Evolutionary conservation across 2,329 filamentous ascomycete species (phyloP).

Genomic region (Sclerotinia borealis): DNA sequence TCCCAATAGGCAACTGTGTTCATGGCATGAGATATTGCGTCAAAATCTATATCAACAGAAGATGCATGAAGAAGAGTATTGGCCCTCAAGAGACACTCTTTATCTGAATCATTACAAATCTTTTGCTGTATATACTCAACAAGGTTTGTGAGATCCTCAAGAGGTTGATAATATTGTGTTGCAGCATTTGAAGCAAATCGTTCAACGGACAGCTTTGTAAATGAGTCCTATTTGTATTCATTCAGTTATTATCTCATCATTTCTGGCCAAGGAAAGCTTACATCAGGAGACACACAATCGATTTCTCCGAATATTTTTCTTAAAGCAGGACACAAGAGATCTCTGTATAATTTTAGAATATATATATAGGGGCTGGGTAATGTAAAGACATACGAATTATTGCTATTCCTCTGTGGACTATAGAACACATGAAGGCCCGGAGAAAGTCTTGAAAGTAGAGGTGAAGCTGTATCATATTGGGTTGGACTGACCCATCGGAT

Average conservation of each 20-base stretch:
- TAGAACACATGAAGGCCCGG: constrained; percentile 80
- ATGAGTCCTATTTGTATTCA: constrained; percentile 46
- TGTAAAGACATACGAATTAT: constrained; percentile 13
- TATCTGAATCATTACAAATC: constrained; percentile 44
- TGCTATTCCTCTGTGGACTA: constrained; percentile 16
- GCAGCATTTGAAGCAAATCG: constrained; percentile 57
- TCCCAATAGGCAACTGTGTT: constrained; percentile 62
- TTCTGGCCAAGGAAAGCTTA: constrained; percentile 26
- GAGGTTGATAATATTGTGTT: constrained; percentile 64
- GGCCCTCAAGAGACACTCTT: constrained; percentile 45
- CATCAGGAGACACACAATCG: constrained; percentile 48
- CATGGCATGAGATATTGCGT: constrained; percentile 59
- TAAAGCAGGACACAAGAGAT: constrained; percentile 52
- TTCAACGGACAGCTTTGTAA: constrained; percentile 54
- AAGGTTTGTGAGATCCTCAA: constrained; percentile 52
- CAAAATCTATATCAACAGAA: constrained; percentile 72
- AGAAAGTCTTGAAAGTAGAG: constrained; percentile 68
- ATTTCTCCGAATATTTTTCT: constrained; percentile 50
- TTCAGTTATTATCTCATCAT: constrained; percentile 6
- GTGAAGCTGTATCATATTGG: constrained; percentile 54
- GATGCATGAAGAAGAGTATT: constrained; percentile 47
- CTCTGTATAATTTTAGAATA: constrained; percentile 31
- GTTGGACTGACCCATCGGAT: constrained; percentile 67
- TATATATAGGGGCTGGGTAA: background rate
- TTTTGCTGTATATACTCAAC: constrained; percentile 45